phyloP scores from a whole-genome alignment of 257 asterid species.

The Anisodus tanguticus region DNA sequence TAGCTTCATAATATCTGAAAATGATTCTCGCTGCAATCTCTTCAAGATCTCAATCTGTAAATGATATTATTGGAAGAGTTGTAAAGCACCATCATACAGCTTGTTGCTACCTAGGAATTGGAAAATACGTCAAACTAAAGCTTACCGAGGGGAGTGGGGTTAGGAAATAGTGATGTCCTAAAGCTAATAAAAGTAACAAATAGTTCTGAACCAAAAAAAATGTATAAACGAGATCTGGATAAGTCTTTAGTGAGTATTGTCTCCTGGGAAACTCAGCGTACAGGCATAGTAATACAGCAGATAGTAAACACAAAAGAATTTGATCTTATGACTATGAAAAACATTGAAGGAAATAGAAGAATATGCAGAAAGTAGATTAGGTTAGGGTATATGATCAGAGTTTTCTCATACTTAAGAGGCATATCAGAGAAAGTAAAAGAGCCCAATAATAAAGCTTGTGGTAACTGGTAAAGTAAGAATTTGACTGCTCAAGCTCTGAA shows the following conservation, averaged over 20 bases:
- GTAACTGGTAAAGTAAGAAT: conserved; percentile 3
- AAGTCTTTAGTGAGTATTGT: neutral
- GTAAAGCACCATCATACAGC: conserved; percentile 64
- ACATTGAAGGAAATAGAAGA: neutral
- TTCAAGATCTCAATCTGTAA: conserved; percentile 94
- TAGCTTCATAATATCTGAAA: conserved; percentile 90
- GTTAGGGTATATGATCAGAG: neutral
- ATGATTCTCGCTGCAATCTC: conserved; percentile 91
- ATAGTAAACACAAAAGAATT: neutral
- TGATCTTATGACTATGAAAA: neutral
- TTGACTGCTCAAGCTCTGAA: conserved; percentile 21
- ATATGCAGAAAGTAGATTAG: neutral
- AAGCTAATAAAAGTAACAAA: neutral
- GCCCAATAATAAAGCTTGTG: neutral
- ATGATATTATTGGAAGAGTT: conserved; percentile 64
- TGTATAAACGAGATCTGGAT: neutral
- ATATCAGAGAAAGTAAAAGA: neutral
- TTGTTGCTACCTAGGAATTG: conserved; percentile 57
- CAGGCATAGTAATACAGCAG: neutral
- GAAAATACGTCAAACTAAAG: conserved; percentile 36
- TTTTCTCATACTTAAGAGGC: neutral
- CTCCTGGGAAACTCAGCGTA: neutral
- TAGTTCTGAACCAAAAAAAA: neutral
- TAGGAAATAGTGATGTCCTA: neutral
- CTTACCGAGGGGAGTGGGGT: neutral